A percentile compares a stretch with the other conserved stretches of the same genome.
These are phyloP conservation scores for Ophiostoma pallidulum DNA, from an alignment of 2,329 filamentous ascomycete genomes.

Conservation along the genomic window DNA sequence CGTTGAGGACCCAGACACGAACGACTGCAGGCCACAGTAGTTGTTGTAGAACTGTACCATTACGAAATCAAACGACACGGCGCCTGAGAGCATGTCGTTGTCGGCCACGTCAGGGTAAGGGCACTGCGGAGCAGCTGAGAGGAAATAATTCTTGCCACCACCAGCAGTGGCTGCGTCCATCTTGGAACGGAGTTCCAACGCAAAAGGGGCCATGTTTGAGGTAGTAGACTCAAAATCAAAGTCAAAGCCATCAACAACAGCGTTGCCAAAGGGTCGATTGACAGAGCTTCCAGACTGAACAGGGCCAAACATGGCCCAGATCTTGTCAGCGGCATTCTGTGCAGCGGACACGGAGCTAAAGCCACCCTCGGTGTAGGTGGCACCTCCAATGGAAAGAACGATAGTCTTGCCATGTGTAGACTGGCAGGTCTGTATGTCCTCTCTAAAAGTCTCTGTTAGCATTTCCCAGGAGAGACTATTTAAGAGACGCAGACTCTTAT, in stretches of 20 bases:
- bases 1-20: constrained; percentile 29
- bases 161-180: constrained; percentile 43
- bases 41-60: constrained; percentile 64
- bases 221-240: constrained; percentile 60
- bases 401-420: constrained; percentile 55
- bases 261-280: constrained; percentile 56
- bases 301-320: constrained; percentile 67
- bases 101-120: constrained; percentile 53
- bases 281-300: constrained; percentile 30
- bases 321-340: constrained; percentile 44
- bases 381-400: constrained; percentile 61
- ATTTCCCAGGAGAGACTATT: too few relatives aligned
- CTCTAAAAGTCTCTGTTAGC: constrained; percentile 21
- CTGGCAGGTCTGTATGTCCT: constrained; percentile 53
- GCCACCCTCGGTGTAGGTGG: constrained; percentile 59
- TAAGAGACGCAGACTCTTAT: too few relatives aligned
- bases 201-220: constrained; percentile 53
- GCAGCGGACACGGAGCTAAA: constrained; percentile 47
- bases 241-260: constrained; percentile 65
- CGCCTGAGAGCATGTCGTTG: constrained; percentile 44
- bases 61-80: constrained; percentile 49
- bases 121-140: constrained; percentile 61
- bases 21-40: constrained; percentile 50
- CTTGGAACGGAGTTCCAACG: constrained; percentile 42
- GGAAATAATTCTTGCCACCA: constrained; percentile 42